Conservation (phyloP, 1,284 basidiomycete species). For the Pisolithus thermaeus region DNA sequence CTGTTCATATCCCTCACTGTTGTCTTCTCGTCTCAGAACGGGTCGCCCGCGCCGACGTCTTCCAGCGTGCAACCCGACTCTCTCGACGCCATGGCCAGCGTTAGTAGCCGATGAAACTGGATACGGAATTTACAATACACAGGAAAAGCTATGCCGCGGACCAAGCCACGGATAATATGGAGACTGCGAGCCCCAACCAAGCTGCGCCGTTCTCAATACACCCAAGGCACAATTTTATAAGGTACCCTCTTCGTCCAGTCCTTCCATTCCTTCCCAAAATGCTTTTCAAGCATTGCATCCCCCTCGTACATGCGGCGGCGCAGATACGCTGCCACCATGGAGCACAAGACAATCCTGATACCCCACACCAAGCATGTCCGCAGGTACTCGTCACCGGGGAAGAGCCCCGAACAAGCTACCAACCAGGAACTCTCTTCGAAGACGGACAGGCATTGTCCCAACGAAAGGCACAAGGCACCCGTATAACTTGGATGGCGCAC, state of each 20-base stretch:
- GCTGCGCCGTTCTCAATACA: too few relatives aligned
- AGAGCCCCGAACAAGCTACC: slow-evolving; percentile 15
- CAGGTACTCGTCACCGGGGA: not conserved
- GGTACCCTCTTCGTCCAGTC: too few relatives aligned
- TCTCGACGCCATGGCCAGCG: slow-evolving; percentile 44
- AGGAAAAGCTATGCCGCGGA: slow-evolving; percentile 24
- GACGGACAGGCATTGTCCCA: slow-evolving; percentile 1
- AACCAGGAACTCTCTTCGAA: slow-evolving; percentile 4
- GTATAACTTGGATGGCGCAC: slow-evolving; percentile 18
- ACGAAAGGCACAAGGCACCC: slow-evolving; percentile 1
- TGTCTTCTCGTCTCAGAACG: slow-evolving; percentile 42
- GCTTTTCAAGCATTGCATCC: slow-evolving; percentile 8
- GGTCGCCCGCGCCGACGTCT: slow-evolving; percentile 64
- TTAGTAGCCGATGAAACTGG: slow-evolving; percentile 53
- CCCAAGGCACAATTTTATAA: too few relatives aligned
- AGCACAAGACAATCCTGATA: not conserved
- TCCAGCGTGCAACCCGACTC: slow-evolving; percentile 54
- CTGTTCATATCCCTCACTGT: not conserved
- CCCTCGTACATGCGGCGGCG: slow-evolving; percentile 7
- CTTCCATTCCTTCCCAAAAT: slow-evolving; percentile 1
- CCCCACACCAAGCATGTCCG: not conserved
- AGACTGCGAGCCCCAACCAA: too few relatives aligned
- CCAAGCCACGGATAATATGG: not conserved
- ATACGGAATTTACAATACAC: slow-evolving; percentile 53
- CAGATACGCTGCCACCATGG: not conserved